Evolutionary conservation across 345 rosid genomes (phyloP).

Genomic region (Geranium brycei): DNA sequence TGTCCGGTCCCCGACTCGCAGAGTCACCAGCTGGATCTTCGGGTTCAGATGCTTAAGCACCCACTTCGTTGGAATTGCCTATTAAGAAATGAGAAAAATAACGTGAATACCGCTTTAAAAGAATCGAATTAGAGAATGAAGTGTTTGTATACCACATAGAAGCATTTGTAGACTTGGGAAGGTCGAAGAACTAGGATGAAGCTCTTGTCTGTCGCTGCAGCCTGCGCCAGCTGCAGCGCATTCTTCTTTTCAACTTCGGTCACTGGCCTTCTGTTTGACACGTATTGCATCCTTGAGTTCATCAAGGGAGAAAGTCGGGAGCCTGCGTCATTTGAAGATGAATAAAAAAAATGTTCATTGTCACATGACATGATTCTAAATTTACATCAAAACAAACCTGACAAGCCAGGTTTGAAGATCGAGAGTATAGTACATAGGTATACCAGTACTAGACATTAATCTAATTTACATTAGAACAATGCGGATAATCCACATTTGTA

Average conservation of each 20-base stretch:
- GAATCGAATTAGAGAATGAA: too few relatives aligned
- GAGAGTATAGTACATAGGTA: too few relatives aligned
- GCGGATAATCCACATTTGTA: too few relatives aligned
- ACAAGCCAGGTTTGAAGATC: too few relatives aligned
- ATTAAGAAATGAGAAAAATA: conserved; percentile 7
- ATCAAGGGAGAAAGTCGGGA: too few relatives aligned
- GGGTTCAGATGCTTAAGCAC: conserved; percentile 11
- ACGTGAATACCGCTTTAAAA: neutral
- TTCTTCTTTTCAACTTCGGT: conserved; percentile 20
- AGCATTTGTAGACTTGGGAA: conserved; percentile 23
- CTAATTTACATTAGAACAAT: too few relatives aligned
- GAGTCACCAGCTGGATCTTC: conserved; percentile 25
- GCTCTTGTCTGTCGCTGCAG: conserved; percentile 18
- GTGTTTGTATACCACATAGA: conserved; percentile 23
- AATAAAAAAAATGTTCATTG: too few relatives aligned
- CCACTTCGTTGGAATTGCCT: conserved; percentile 33
- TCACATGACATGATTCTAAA: too few relatives aligned
- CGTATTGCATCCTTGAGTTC: neutral
- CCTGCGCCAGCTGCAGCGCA: conserved; percentile 22
- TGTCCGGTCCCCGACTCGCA: conserved; percentile 16
- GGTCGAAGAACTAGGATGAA: conserved; percentile 34
- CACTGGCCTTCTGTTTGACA: conserved; percentile 23
- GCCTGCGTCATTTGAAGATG: too few relatives aligned
- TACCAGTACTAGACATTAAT: too few relatives aligned
- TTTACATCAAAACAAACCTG: too few relatives aligned